Evolutionary conservation across 805 yeast species (phyloP).

Genomic region (Saccharomyces jurei): DNA sequence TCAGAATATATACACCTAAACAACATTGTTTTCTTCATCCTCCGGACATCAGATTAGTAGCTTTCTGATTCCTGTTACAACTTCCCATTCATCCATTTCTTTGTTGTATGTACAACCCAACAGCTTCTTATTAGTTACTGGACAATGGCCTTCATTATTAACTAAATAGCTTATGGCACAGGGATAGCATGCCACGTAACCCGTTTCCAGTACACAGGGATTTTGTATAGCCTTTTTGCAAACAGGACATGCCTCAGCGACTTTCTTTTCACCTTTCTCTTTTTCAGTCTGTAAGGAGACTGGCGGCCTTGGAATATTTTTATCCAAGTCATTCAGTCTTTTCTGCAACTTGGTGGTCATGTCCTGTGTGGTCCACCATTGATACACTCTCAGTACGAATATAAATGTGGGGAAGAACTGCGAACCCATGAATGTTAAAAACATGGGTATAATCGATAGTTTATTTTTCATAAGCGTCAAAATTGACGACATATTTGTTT

Average conservation of each 20-base stretch:
- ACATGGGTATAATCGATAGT: conserved; percentile 1
- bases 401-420: conserved; percentile 72
- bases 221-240: conserved; percentile 59
- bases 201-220: conserved; percentile 87
- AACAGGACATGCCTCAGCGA: conserved; percentile 47
- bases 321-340: conserved; percentile 39
- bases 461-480: neutral
- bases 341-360: conserved; percentile 52
- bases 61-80: conserved; percentile 69
- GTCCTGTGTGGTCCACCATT: conserved; percentile 87
- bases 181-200: conserved; percentile 80
- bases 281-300: neutral
- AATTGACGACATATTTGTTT: neutral
- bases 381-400: conserved; percentile 72
- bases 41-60: conserved; percentile 44
- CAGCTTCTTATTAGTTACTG: conserved; percentile 65
- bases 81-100: conserved; percentile 55
- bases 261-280: neutral
- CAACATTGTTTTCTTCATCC: neutral
- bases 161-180: conserved; percentile 66
- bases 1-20: neutral
- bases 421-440: conserved; percentile 29
- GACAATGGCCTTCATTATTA: conserved; percentile 54
- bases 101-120: conserved; percentile 62
- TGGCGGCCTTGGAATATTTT: conserved; percentile 30